A percentile compares a stretch with the other conserved stretches of the same genome.
These are phyloP conservation scores for Aegilops umbellulata DNA, from an alignment of 176 grass and related monocot genomes.

Conservation along the genomic window DNA sequence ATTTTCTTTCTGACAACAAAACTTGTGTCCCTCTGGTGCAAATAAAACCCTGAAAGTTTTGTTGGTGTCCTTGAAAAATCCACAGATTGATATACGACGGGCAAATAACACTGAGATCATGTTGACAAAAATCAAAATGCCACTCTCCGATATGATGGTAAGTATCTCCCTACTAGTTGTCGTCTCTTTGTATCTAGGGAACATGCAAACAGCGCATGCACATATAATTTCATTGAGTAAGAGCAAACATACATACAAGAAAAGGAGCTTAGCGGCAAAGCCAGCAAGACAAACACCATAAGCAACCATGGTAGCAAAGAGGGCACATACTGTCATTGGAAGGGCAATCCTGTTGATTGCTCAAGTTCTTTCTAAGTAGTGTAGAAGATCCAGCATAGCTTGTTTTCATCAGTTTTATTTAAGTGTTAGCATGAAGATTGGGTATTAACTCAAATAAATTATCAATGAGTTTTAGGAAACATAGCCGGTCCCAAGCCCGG, in stretches of 20 bases:
- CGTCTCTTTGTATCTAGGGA: background rate
- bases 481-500: no score
- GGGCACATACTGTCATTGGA: background rate
- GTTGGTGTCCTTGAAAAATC: slow-evolving; percentile 32
- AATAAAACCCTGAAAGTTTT: slow-evolving; percentile 16
- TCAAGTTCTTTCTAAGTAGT: background rate
- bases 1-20: background rate
- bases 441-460: slow-evolving; percentile 9
- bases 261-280: background rate
- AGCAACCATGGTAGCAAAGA: slow-evolving; percentile 6
- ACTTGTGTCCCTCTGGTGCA: background rate
- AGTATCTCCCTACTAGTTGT: slow-evolving; percentile 21
- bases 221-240: background rate
- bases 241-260: background rate
- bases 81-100: slow-evolving; percentile 77
- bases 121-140: slow-evolving; percentile 99
- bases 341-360: background rate
- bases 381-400: slow-evolving; percentile 4
- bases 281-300: background rate
- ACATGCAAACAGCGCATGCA: background rate
- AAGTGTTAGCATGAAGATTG: slow-evolving; percentile 2
- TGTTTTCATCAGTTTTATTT: background rate
- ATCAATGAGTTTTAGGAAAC: background rate
- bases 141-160: slow-evolving; percentile 93
- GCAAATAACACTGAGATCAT: slow-evolving; percentile 99